These are phyloP conservation scores for Leucosporidium yakuticum DNA, from an alignment of 768 basidiomycete genomes.

Conservation along the genomic window DNA sequence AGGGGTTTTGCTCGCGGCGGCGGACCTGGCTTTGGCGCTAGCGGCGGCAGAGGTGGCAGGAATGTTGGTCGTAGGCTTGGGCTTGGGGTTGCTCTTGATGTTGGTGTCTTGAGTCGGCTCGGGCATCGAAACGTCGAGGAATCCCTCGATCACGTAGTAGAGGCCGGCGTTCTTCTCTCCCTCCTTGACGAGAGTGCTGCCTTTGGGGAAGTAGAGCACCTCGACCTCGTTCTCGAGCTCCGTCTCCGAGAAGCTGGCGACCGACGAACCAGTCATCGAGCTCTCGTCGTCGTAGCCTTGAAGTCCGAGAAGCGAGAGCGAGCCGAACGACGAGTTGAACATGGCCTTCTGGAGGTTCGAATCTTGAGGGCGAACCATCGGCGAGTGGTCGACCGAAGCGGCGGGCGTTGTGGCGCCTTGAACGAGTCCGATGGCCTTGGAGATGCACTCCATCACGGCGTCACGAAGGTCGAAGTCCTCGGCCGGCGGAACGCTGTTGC, in stretches of 20 bases:
- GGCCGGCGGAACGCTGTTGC: conserved; percentile 37
- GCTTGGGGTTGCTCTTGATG: neutral
- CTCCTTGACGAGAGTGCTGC: conserved; percentile 74
- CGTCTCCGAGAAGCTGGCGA: conserved; percentile 51
- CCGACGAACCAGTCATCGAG: conserved; percentile 28
- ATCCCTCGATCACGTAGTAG: conserved; percentile 93
- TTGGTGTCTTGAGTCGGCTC: conserved; percentile 40
- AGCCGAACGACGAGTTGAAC: conserved; percentile 41
- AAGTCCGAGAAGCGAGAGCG: conserved; percentile 39
- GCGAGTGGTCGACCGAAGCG: conserved; percentile 41
- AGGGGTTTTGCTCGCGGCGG: neutral
- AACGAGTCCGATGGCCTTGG: conserved; percentile 88
- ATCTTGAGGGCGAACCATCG: conserved; percentile 39
- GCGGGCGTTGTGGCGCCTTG: conserved; percentile 58
- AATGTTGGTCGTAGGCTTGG: conserved; percentile 7
- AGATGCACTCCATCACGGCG: conserved; percentile 95
- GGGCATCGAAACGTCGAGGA: conserved; percentile 83
- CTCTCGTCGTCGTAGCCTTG: conserved; percentile 40
- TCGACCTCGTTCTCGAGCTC: conserved; percentile 95
- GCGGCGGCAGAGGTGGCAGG: neutral
- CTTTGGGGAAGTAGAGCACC: conserved; percentile 84
- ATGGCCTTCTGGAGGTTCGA: conserved; percentile 16
- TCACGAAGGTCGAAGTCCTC: conserved; percentile 82
- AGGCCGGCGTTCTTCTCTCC: conserved; percentile 71
- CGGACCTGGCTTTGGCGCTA: neutral